phyloP scores from a whole-genome alignment of 495 filamentous ascomycete genomes.

The Hypoxylon rickii region DNA sequence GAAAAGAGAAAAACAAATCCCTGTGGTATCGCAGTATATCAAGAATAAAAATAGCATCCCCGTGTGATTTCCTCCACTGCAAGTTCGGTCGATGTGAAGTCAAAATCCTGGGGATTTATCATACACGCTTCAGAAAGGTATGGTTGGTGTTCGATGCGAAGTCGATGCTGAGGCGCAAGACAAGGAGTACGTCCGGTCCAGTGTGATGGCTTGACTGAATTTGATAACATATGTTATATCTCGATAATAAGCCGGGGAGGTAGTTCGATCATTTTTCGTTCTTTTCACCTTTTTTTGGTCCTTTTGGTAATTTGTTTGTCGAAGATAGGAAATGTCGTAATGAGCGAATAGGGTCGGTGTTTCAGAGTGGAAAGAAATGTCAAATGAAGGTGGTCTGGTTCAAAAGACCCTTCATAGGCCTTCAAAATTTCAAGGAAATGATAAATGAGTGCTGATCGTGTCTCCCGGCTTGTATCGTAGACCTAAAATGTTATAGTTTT shows the following conservation, averaged over 20 bases:
- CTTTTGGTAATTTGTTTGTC: slow-evolving; percentile 13
- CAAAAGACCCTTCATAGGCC: neutral
- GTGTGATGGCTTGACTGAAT: slow-evolving; percentile 12
- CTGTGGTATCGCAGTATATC: slow-evolving; percentile 37
- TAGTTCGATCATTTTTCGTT: slow-evolving; percentile 9
- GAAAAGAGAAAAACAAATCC: slow-evolving; percentile 28
- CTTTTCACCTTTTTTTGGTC: slow-evolving; percentile 28
- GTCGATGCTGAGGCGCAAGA: too few species aligned
- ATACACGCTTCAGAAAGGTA: too few species aligned
- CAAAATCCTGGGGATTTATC: too few species aligned
- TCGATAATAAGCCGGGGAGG: slow-evolving; percentile 20
- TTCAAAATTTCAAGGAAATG: slow-evolving; percentile 17
- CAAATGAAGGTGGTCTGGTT: slow-evolving; percentile 28
- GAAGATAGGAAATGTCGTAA: slow-evolving; percentile 36
- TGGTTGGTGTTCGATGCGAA: too few species aligned
- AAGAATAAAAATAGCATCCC: slow-evolving; percentile 25
- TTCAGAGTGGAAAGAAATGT: slow-evolving; percentile 33
- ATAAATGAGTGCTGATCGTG: slow-evolving; percentile 19
- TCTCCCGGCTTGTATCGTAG: slow-evolving; percentile 28
- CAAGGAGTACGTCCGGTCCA: neutral
- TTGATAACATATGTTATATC: neutral
- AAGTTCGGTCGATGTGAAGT: slow-evolving; percentile 6
- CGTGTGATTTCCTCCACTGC: slow-evolving; percentile 17
- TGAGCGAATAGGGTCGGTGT: slow-evolving; percentile 41
- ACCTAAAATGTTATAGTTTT: slow-evolving; percentile 3